These are phyloP conservation scores for Atkinsonella texensis DNA, from an alignment of 2,329 filamentous ascomycete species.

Conservation along the genomic window DNA sequence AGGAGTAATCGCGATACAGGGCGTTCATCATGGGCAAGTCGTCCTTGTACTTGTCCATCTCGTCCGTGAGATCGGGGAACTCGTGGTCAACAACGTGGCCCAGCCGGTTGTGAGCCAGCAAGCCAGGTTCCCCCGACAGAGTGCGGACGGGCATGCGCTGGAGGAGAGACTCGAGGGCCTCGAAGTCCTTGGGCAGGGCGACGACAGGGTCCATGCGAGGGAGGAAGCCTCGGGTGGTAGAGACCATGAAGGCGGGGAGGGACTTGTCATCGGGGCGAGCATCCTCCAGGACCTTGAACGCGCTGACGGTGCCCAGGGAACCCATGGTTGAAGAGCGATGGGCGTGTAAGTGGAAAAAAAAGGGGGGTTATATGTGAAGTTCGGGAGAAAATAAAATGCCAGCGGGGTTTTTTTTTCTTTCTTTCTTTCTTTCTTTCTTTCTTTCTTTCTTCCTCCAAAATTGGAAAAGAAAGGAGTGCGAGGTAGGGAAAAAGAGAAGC, in stretches of 20 bases:
- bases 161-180: constrained; percentile 58
- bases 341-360: neutral
- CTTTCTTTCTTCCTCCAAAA: too few relatives aligned
- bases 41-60: constrained; percentile 58
- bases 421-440: too few relatives aligned
- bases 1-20: constrained; percentile 83
- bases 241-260: constrained; percentile 68
- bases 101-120: constrained; percentile 62
- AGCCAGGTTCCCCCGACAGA: constrained; percentile 58
- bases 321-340: constrained; percentile 25
- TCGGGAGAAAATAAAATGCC: too few relatives aligned
- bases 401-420: too few relatives aligned
- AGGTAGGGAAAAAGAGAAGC: too few relatives aligned
- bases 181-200: constrained; percentile 61
- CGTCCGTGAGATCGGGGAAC: constrained; percentile 63
- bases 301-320: constrained; percentile 21
- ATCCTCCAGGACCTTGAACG: constrained; percentile 52
- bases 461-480: too few relatives aligned
- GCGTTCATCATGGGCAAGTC: constrained; percentile 75
- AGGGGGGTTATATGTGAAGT: neutral
- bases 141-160: constrained; percentile 71
- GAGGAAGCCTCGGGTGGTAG: constrained; percentile 61
- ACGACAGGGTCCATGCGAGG: constrained; percentile 52
- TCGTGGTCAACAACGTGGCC: constrained; percentile 63
- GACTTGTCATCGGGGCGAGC: constrained; percentile 48